phyloP scores from a whole-genome alignment of 768 basidiomycete species.

The Podaxis pistillaris region DNA sequence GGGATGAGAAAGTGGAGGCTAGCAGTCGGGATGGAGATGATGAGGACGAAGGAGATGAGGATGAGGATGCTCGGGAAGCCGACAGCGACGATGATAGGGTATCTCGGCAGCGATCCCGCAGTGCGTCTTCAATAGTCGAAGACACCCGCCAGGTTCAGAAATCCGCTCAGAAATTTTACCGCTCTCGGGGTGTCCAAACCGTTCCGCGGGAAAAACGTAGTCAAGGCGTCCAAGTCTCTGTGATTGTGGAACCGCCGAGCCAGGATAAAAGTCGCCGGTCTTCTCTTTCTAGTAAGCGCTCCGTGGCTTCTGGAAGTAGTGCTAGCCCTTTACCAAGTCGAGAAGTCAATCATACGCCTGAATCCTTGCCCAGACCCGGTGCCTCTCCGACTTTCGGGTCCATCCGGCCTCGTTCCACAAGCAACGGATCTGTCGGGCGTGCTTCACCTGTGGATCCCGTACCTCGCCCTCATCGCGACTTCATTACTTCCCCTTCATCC shows the following conservation, averaged over 20 bases:
- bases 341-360: not conserved
- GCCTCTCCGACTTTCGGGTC: not conserved
- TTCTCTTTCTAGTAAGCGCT: constrained; percentile 18
- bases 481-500: not conserved
- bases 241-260: constrained; percentile 18
- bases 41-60: constrained; percentile 69
- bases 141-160: constrained; percentile 37
- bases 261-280: constrained; percentile 15
- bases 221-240: constrained; percentile 59
- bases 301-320: not conserved
- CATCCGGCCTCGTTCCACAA: constrained; percentile 5
- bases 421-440: not conserved
- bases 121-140: constrained; percentile 31
- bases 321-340: not conserved
- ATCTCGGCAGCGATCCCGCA: constrained; percentile 31
- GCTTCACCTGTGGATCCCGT: not conserved
- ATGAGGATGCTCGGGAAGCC: constrained; percentile 34
- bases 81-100: constrained; percentile 24
- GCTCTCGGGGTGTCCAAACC: constrained; percentile 72
- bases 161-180: constrained; percentile 48
- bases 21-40: constrained; percentile 82
- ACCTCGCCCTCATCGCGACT: not conserved
- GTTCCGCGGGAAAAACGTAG: constrained; percentile 48
- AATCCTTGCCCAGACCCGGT: not conserved
- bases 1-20: constrained; percentile 59